Evolutionary conservation across 495 filamentous ascomycete species (phyloP), one percentile per base, ranked within the genome.

Genomic region (Massariosphaeria phaeospora): DNA sequence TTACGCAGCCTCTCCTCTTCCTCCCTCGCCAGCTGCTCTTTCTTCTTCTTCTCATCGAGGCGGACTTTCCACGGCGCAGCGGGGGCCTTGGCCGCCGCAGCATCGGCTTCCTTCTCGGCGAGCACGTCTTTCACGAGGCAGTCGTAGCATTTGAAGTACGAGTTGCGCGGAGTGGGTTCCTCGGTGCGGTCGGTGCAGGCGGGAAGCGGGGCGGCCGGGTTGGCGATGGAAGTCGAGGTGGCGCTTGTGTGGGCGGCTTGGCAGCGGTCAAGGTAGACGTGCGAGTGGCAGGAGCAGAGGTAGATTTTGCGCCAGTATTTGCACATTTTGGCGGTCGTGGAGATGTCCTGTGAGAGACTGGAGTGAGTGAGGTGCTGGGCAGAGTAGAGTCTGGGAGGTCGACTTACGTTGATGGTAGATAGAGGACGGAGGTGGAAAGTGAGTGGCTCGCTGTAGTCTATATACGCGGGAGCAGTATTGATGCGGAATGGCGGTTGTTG

Each of bases 81-180:
- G 12, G 43, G 13, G 3, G 17, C 8, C 26, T 33, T 21, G 38
- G 6, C 8, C 7, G 29, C 29, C 7, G 13, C 7, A 13, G 7
- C 13, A 13, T 7, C 36, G 36, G 36, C 36, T 7, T 17, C 26
- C 4, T n/a, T 29, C 11, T 49, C 34, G n/a, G 17, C 10, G 17
- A 21, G 30, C 26, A 20, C 46, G 24, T 49, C 46, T 3, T 15
- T 18, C 8, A 20, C n/a, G 45, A 57, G 47, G 46, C 54, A 57
- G 26, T 57, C 54, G 38, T 40, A 57, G 45, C 54, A 57, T 17
- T 33, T 13, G 46, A 57, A 57, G 45, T 50, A 51, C 3, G 36
- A 43, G n/a, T 34, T 43, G 45, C 27, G 35, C 12, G 25, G 25
- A 7, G 30, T 10, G 7, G 8, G 12, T 7, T 41, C 27, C 2